Evolutionary conservation across 1,284 basidiomycete genomes (phyloP), one percentile per base, ranked within the genome.

Genomic region (Anthracocystis setariae): DNA sequence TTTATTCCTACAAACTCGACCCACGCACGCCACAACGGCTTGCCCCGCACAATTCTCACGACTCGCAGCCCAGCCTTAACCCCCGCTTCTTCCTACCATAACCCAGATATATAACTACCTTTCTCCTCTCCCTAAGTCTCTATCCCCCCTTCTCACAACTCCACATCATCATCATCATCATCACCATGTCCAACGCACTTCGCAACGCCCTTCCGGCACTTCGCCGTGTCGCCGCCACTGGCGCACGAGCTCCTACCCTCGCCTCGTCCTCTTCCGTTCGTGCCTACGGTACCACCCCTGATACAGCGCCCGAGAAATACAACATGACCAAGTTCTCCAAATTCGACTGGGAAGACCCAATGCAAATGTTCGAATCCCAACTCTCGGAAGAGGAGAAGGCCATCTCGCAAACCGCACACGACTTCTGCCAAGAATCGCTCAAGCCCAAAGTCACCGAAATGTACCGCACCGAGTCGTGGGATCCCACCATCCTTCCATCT

Each of bases 351-450:
- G 88, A 91, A 87, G 90, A 73, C 39, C 77, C 78, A 23, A 52
- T 65, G 46, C 17, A 51, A 9, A 27, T 55, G 24, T 62, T 63
- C 56, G 39, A 61, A 17, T 53, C 79, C 40, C 58, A 67, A n/a
- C 85, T 98, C 48, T 92, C 92, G 0, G 93, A 94, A 42, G 94
- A 97, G 47, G 94, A 98, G 84, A 86, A 89, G 61, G 91, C 92
- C 7, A 91, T 97, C 78, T 88, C 92, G 27, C 91, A 96, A 76
- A 91, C 91, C 8, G 91, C 94, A 1, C 88, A 88, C 45, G 87
- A 88, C 46, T 98, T 94, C 82, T 94, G 92, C 78, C 91, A 92
- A 86, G 91, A 93, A 76, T 88, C 89, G 54, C 88, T 98, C 13
- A 85, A 89, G 55, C 93, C 94, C 18, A 89, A 93, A 27, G 91